These are phyloP conservation scores for Starmerella cellae DNA, from an alignment of 805 yeast genomes.

Conservation along the genomic window DNA sequence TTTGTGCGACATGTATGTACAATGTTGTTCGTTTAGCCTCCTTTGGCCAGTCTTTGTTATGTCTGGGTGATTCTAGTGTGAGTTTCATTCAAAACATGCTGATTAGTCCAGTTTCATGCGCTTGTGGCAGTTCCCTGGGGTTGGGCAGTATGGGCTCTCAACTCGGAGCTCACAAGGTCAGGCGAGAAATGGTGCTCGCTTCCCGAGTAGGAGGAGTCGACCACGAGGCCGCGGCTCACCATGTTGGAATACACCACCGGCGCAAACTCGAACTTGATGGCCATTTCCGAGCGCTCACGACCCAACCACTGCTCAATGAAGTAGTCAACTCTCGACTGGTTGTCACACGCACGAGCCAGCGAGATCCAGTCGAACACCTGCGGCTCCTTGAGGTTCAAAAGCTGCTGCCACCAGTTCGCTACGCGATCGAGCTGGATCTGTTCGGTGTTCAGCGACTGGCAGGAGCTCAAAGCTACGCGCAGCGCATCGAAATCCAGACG, in stretches of 20 bases:
- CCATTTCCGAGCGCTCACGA: not conserved
- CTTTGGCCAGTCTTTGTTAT: too few species aligned
- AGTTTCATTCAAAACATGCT: too few species aligned
- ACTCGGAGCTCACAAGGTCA: not conserved
- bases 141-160: not conserved
- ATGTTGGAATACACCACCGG: not conserved
- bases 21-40: too few species aligned
- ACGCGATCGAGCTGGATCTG: slow-evolving; percentile 6
- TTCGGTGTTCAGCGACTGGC: slow-evolving; percentile 5
- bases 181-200: not conserved
- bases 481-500: slow-evolving; percentile 14
- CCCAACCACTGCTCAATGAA: slow-evolving; percentile 7
- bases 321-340: slow-evolving; percentile 11
- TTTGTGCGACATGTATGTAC: too few species aligned
- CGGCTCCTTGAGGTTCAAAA: slow-evolving; percentile 8
- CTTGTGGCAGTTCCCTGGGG: too few species aligned
- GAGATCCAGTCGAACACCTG: slow-evolving; percentile 20
- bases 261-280: not conserved
- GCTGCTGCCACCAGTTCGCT: slow-evolving; percentile 15
- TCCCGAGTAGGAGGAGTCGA: not conserved
- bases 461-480: slow-evolving; percentile 18
- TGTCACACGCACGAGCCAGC: slow-evolving; percentile 18
- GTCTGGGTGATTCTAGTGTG: too few species aligned
- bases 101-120: too few species aligned
- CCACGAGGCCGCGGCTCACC: not conserved